Evolutionary conservation across 768 basidiomycete species (phyloP).

Genomic region (Gyrodon lividus): DNA sequence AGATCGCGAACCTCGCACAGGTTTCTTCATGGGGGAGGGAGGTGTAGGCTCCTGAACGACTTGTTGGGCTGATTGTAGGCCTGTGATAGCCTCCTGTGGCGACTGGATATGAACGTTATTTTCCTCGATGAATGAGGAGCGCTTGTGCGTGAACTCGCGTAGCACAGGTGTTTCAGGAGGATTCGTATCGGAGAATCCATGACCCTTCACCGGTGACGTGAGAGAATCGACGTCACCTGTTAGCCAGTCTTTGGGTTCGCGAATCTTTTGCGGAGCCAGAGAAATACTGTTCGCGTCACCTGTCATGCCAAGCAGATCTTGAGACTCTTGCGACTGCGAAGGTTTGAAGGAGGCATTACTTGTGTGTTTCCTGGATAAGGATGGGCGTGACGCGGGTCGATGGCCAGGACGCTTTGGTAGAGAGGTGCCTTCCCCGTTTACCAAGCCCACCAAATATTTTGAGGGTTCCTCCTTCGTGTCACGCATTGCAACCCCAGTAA

Average conservation of each 20-base stretch:
- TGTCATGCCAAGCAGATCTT: slow-evolving; percentile 19
- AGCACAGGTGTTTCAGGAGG: slow-evolving; percentile 46
- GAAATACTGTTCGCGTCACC: slow-evolving; percentile 7
- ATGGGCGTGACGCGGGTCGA: slow-evolving; percentile 38
- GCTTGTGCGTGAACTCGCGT: slow-evolving; percentile 71
- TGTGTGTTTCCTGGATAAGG: slow-evolving; percentile 48
- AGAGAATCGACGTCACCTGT: slow-evolving; percentile 62
- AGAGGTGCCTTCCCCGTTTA: slow-evolving; percentile 16
- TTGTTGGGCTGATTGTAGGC: slow-evolving; percentile 15
- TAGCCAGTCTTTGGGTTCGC: slow-evolving; percentile 63
- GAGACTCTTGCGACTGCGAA: slow-evolving; percentile 7
- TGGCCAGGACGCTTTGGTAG: slow-evolving; percentile 16
- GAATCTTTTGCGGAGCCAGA: slow-evolving; percentile 19
- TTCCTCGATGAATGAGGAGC: slow-evolving; percentile 63
- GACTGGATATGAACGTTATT: slow-evolving; percentile 29
- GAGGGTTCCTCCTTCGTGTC: slow-evolving; percentile 26
- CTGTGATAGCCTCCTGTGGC: slow-evolving; percentile 35
- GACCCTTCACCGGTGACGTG: slow-evolving; percentile 17
- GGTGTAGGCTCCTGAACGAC: slow-evolving; percentile 5
- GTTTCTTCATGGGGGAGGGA: slow-evolving; percentile 22
- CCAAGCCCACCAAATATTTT: slow-evolving; percentile 9
- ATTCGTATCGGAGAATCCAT: slow-evolving; percentile 12
- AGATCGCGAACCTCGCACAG: slow-evolving; percentile 32
- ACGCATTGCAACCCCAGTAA: slow-evolving; percentile 53
- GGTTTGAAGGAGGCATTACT: slow-evolving; percentile 48